Conservation (phyloP, 441 rosid genomes). For the Gossypium gossypioides region DNA sequence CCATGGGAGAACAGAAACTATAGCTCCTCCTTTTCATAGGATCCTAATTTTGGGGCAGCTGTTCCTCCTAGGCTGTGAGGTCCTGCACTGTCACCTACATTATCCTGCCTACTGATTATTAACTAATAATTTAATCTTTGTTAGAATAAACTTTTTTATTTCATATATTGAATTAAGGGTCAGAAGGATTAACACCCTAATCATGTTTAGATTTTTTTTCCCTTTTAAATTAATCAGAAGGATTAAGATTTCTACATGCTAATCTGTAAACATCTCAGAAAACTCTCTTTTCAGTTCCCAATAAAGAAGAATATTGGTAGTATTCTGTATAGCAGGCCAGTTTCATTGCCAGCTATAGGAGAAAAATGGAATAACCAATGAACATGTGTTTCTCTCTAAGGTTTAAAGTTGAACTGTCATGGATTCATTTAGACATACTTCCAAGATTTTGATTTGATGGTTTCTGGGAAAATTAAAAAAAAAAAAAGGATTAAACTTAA, state of each 20-base stretch:
- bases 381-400: background rate
- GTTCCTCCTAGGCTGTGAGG: background rate
- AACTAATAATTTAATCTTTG: background rate
- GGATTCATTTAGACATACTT: background rate
- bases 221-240: background rate
- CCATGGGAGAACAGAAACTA: conserved; percentile 1
- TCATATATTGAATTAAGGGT: background rate
- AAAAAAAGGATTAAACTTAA: background rate
- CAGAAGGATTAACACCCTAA: background rate
- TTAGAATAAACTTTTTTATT: background rate
- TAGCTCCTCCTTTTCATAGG: conserved; percentile 16
- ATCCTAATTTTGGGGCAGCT: conserved; percentile 10
- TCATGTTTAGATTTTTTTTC: background rate
- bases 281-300: conserved; percentile 22
- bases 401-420: background rate
- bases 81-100: background rate
- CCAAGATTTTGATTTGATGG: background rate
- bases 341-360: background rate
- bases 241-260: background rate
- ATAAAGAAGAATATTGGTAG: conserved; percentile 28
- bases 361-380: background rate
- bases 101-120: background rate
- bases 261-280: conserved; percentile 8
- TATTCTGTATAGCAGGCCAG: background rate
- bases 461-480: background rate